A percentile compares a stretch with the other conserved stretches of the same genome.
These are phyloP conservation scores for Fonsecaea erecta DNA, from an alignment of 2,329 filamentous ascomycete species.

Conservation along the genomic window DNA sequence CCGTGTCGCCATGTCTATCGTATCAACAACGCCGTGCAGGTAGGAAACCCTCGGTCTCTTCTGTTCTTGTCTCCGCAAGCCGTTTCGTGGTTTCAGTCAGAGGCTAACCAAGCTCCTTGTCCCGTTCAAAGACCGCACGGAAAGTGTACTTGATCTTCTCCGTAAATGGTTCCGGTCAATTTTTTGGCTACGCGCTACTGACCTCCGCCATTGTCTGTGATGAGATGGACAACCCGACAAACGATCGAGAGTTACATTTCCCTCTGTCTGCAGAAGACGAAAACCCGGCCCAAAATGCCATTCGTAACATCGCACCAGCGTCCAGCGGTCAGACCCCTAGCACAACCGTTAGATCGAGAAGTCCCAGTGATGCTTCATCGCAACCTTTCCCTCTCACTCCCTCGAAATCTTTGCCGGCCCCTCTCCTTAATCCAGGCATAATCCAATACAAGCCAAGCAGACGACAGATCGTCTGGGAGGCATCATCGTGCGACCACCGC, in stretches of 20 bases:
- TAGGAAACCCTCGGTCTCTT: conserved; percentile 5
- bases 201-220: background rate
- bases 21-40: conserved; percentile 25
- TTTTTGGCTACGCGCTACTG: conserved; percentile 20
- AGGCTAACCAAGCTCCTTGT: background rate
- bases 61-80: background rate
- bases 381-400: no score
- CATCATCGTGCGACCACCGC: background rate
- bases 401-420: background rate
- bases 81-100: background rate
- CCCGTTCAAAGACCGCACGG: conserved; percentile 11
- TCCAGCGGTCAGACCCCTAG: background rate
- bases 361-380: background rate
- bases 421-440: background rate
- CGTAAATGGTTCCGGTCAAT: conserved; percentile 24
- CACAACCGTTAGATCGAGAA: background rate
- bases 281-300: background rate
- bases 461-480: background rate
- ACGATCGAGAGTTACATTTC: background rate
- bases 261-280: background rate
- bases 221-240: background rate
- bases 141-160: conserved; percentile 29
- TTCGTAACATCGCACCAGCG: background rate
- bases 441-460: background rate
- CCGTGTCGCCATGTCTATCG: conserved; percentile 23